Base-by-base conservation (phyloP, 371 early-diverging fungal genomes). In the Parasitella parasitica region DNA sequence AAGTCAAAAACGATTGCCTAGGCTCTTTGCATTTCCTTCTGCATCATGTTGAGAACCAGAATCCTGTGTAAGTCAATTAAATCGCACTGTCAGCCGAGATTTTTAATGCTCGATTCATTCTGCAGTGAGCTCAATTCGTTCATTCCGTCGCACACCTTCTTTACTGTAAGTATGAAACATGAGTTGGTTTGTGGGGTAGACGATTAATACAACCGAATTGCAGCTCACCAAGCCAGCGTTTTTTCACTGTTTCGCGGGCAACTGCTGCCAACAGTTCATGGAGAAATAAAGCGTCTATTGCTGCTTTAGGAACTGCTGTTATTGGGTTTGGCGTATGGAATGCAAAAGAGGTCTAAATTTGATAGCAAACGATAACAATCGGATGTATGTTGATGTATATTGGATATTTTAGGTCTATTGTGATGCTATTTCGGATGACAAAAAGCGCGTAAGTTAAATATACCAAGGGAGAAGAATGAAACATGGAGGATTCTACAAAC, bases 381-480 rank as follows among this genome's bases (percentile, higher is more conserved):
- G 46, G 6, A 28, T 4, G 18, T 28, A 15, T 8, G 13, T 38
- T 27, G 13, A 27, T 8, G 3, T 35, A 27, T 12, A 16, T 15
- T 37, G 34, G 11, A 22, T 46, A 13, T 20, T 37, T 18, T 39
- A 70, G 70, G 66, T 51, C 18, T 54, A 69, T 41, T 75, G 75
- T 59, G 75, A 75, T 61, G 75, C 69, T 26, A 66, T 69, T 4
- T 28, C 48, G 7, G 64, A 66, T 18, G 75, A 75, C 36, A 75
- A 64, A 18, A 61, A 75, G 62, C 65, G 75, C 18, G 75, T 75
- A 75, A 69, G 67, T 37, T 41, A 18, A 12, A 36, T 27, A 18
- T 6, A 9, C 30, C 4, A 18, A 55, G 0, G 49, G 50, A 27
- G 46, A 49, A 28, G 8, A 32, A 34, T 24, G 46, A n/a, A 13